Evolutionary conservation across 352 stramenopile species (phyloP), one percentile per base, ranked within the genome.

Genomic region (Globisporangium recalcitrans): DNA sequence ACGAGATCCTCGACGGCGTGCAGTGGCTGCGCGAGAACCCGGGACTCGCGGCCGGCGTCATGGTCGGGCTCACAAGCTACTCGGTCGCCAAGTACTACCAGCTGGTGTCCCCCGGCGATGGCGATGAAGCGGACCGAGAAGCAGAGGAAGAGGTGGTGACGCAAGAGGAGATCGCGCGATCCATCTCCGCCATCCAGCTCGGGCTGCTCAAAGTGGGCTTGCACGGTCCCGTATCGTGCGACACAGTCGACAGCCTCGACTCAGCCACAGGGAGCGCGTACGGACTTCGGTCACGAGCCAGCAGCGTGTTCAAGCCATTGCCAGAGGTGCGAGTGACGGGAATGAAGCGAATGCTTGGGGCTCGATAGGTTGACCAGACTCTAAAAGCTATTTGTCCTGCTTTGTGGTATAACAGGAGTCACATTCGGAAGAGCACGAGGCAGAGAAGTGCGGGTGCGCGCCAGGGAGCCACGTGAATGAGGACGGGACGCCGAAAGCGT

Each of bases 51-150:
- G 78, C 80, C 0, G 79, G 78, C 2, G 80, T 86, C 60, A 72
- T 86, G 24, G 80, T 88, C 22, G 82, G 80, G 2, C 69, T 89
- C 56, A 89, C 82, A 2, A 85, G 78, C 63, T 82, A 87, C 49
- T 87, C 80, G 0, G 70, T 91, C 19, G 80, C 78, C 34, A 80
- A 82, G 52, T 90, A 89, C 71, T 87, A 88, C 40, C 77, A 82
- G 14, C n/a, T 63, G 27, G 32, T 73, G 34, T 42, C 67, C 16
- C 61, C 72, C 51, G 63, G 58, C 6, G 55, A 70, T 54, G 54
- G 64, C 7, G 65, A 63, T 27, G 70, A 80, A n/a, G 52, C 59
- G 11, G 36, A 57, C 16, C 21, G 38, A 24, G 70, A 72, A 32
- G 62, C 64, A 42, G 38, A 70, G 46, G 75, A 82, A 7, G 65